phyloP scores from a whole-genome alignment of 306 rosid species.

The Cyamopsis tetragonoloba region DNA sequence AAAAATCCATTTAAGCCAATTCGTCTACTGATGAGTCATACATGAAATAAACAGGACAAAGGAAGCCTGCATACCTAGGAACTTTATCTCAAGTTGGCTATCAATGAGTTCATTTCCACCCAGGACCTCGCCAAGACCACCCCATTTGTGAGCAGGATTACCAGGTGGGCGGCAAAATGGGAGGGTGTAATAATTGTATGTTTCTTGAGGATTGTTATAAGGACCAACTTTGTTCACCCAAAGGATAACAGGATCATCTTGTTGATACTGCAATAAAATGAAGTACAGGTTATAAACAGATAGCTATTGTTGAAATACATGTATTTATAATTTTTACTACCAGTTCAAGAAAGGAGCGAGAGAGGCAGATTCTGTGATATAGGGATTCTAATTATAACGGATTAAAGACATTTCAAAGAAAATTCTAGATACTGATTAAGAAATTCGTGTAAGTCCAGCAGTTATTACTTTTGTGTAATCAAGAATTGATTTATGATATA shows the following conservation, averaged over 20 bases:
- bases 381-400: not conserved
- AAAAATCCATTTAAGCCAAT: not conserved
- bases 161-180: constrained; percentile 78
- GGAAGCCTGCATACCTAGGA: constrained; percentile 47
- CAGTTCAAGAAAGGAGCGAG: not conserved
- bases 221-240: constrained; percentile 99
- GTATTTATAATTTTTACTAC: not conserved
- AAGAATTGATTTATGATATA: not conserved
- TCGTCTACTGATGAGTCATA: constrained; percentile 5
- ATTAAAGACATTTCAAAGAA: constrained; percentile 1
- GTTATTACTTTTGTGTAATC: not conserved
- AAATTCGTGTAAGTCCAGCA: not conserved
- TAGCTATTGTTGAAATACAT: not conserved
- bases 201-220: constrained; percentile 97
- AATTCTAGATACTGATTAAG: not conserved
- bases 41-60: constrained; percentile 15
- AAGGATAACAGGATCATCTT: constrained; percentile 62
- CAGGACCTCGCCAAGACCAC: constrained; percentile 98
- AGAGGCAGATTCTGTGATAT: not conserved
- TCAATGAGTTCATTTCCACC: constrained; percentile 98
- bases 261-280: constrained; percentile 63
- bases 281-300: constrained; percentile 3
- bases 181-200: constrained; percentile 90
- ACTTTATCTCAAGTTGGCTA: constrained; percentile 78
- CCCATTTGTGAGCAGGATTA: constrained; percentile 87